Conservation (phyloP, 108 stramenopile species). For the Parietichytrium sp. region DNA sequence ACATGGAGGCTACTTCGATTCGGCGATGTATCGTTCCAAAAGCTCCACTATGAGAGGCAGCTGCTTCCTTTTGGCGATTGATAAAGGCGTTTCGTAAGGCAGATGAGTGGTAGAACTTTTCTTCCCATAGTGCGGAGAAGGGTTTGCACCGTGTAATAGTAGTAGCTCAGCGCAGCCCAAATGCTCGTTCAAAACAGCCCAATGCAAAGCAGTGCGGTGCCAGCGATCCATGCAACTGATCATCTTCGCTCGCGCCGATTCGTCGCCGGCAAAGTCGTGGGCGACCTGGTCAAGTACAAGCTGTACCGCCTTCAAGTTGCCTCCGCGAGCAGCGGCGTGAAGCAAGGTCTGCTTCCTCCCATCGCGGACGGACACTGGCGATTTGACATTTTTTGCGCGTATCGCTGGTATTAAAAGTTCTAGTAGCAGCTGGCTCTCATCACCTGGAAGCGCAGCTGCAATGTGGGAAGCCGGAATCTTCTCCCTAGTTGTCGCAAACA, state of each 20-base stretch:
- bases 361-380: background rate
- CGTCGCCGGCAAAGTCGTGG: background rate
- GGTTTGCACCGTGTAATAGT: background rate
- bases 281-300: background rate
- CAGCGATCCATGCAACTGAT: background rate
- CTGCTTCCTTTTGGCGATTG: background rate
- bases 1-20: too few relatives aligned
- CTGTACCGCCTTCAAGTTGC: background rate
- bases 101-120: constrained; percentile 14
- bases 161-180: background rate
- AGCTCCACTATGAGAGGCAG: background rate
- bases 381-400: background rate
- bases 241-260: background rate
- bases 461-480: constrained; percentile 7
- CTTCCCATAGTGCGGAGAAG: background rate
- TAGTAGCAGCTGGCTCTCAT: background rate
- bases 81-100: background rate
- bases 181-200: background rate
- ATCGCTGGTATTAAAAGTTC: background rate
- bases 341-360: background rate
- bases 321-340: constrained; percentile 10
- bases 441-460: background rate
- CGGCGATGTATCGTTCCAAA: background rate
- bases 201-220: constrained; percentile 6
- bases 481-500: constrained; percentile 3